Conservation (phyloP, 2,329 filamentous ascomycete genomes). For the Aspergillus transmontanensis region DNA sequence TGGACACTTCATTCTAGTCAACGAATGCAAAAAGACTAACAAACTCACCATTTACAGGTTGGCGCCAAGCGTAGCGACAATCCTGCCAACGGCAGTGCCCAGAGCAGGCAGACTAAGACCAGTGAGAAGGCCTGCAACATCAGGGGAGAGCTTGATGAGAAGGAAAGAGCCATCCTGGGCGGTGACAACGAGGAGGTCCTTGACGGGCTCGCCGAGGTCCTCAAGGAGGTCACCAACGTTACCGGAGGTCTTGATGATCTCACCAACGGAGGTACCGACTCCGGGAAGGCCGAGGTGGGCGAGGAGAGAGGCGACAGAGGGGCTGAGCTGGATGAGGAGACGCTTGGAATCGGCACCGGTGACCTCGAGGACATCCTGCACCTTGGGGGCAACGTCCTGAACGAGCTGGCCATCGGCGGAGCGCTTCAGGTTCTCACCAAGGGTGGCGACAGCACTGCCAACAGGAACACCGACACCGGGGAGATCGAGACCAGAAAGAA, state of each 20-base stretch:
- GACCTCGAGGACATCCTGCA: slow-evolving; percentile 31
- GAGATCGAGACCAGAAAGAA: slow-evolving; percentile 33
- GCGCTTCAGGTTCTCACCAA: slow-evolving; percentile 34
- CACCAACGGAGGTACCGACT: slow-evolving; percentile 29
- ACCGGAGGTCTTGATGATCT: slow-evolving; percentile 28
- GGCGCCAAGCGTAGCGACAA: slow-evolving; percentile 25
- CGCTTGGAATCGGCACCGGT: slow-evolving; percentile 30
- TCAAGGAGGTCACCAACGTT: slow-evolving; percentile 31
- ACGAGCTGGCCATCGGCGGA: slow-evolving; percentile 27
- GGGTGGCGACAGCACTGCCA: slow-evolving; percentile 28
- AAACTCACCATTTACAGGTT: slow-evolving; percentile 11
- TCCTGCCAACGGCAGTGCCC: slow-evolving; percentile 29
- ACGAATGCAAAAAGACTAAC: too few species aligned
- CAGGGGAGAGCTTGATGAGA: slow-evolving; percentile 26
- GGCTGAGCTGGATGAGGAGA: slow-evolving; percentile 37
- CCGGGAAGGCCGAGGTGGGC: slow-evolving; percentile 31
- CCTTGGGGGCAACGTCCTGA: slow-evolving; percentile 27
- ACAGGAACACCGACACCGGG: slow-evolving; percentile 31
- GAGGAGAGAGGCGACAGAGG: slow-evolving; percentile 31
- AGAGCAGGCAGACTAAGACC: slow-evolving; percentile 30
- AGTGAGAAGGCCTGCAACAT: slow-evolving; percentile 23
- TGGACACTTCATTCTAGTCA: too few species aligned
- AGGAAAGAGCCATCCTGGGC: slow-evolving; percentile 22
- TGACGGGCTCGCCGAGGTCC: slow-evolving; percentile 21
- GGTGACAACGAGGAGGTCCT: slow-evolving; percentile 24